A percentile compares a stretch with the other conserved stretches of the same genome.
These are phyloP conservation scores for Avicennia marina DNA, from an alignment of 257 asterid species.

Conservation along the genomic window DNA sequence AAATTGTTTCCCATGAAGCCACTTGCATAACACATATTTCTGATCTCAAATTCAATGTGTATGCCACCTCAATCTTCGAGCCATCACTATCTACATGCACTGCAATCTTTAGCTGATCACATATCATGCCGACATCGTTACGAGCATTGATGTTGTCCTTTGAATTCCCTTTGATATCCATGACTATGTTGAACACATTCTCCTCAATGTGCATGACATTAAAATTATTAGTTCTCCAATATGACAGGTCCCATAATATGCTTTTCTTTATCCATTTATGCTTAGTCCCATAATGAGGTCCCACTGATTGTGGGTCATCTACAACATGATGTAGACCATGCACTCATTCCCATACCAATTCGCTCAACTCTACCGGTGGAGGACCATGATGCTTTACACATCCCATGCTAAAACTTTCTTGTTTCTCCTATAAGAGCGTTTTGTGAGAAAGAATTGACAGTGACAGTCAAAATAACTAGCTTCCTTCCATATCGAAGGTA, in stretches of 20 bases:
- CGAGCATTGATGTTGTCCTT: not conserved
- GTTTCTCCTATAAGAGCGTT: not conserved
- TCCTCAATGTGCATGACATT: no score
- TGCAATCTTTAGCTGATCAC: not conserved
- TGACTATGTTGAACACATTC: no score
- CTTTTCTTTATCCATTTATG: not conserved
- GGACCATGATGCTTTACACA: no score
- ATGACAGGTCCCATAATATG: no score
- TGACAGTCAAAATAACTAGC: no score
- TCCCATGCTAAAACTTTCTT: no score
- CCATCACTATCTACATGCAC: not conserved
- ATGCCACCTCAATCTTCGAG: not conserved
- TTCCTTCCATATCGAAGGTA: not conserved
- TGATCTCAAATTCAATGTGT: not conserved
- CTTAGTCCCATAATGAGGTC: not conserved
- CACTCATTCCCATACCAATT: not conserved
- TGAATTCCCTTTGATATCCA: not conserved
- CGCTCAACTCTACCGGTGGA: not conserved
- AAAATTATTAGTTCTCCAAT: no score
- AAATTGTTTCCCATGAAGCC: not conserved
- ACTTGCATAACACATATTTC: not conserved
- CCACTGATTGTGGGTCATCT: not conserved
- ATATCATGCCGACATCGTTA: not conserved
- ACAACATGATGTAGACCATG: not conserved
- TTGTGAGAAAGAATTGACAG: not conserved